Conservation (phyloP, 768 basidiomycete genomes). For the Kondoa subrosea region DNA sequence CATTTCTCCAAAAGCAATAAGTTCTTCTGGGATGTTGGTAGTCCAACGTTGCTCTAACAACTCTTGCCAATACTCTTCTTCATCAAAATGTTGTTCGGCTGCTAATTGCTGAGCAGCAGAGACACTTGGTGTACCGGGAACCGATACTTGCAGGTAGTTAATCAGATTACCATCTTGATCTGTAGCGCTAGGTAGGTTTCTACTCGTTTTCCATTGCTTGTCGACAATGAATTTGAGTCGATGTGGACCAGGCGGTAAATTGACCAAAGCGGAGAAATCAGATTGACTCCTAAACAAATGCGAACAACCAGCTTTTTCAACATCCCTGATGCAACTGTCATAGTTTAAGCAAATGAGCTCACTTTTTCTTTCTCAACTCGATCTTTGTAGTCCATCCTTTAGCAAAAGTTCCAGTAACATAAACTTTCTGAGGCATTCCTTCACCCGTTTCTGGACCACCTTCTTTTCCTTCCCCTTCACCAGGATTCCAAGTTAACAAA, state of each 20-base stretch:
- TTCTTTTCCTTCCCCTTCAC: slow-evolving; percentile 5
- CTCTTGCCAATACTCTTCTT: slow-evolving; percentile 11
- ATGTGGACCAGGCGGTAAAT: slow-evolving; percentile 71
- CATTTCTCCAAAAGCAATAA: slow-evolving; percentile 60
- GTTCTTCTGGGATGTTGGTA: slow-evolving; percentile 53
- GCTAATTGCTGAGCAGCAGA: slow-evolving; percentile 1
- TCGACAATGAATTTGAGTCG: slow-evolving; percentile 91
- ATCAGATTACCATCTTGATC: slow-evolving; percentile 71
- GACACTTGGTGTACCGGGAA: slow-evolving; percentile 2
- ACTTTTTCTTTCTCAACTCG: slow-evolving; percentile 27
- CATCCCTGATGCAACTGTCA: not conserved
- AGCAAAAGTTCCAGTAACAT: slow-evolving; percentile 29
- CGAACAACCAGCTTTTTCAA: not conserved
- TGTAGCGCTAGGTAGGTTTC: slow-evolving; percentile 60
- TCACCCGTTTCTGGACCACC: slow-evolving; percentile 8
- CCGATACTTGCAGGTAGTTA: slow-evolving; percentile 66
- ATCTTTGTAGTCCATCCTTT: slow-evolving; percentile 29
- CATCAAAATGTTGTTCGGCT: not conserved
- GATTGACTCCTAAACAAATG: not conserved
- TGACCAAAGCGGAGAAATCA: slow-evolving; percentile 29
- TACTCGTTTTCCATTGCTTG: slow-evolving; percentile 53
- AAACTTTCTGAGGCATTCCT: slow-evolving; percentile 24
- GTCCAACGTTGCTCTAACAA: slow-evolving; percentile 47
- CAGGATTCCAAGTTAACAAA: slow-evolving; percentile 26
- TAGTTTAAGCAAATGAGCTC: no score